phyloP scores from a whole-genome alignment of 371 early-diverging fungal genomes.

The Circinella umbellata region DNA sequence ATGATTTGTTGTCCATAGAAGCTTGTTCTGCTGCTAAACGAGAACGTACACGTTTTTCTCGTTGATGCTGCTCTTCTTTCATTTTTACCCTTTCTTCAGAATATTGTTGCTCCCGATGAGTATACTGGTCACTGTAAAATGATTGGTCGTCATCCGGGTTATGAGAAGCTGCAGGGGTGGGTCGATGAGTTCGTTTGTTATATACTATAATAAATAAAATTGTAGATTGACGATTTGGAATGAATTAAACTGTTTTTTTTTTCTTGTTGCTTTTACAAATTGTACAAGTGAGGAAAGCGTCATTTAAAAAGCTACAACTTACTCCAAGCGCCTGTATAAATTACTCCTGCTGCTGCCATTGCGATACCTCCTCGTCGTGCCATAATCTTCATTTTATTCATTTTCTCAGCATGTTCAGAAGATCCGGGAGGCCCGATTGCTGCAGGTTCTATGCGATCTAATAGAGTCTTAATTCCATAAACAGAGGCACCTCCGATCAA shows the following conservation, averaged over 20 bases:
- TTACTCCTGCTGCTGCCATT: slow-evolving; percentile 25
- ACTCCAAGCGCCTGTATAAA: slow-evolving; percentile 40
- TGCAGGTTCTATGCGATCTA: slow-evolving; percentile 42
- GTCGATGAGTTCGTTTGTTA: slow-evolving; percentile 34
- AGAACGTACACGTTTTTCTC: slow-evolving; percentile 18
- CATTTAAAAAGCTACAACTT: not conserved
- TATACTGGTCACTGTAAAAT: slow-evolving; percentile 48
- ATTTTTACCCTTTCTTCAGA: slow-evolving; percentile 21
- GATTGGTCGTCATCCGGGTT: slow-evolving; percentile 9
- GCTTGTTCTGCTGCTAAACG: slow-evolving; percentile 19
- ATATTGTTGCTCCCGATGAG: slow-evolving; percentile 34
- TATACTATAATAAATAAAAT: slow-evolving; percentile 26
- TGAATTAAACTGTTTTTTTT: not conserved
- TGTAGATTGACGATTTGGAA: not conserved
- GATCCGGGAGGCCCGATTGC: slow-evolving; percentile 49
- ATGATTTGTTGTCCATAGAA: slow-evolving; percentile 6
- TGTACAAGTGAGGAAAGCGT: too few species aligned
- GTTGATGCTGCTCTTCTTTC: slow-evolving; percentile 19
- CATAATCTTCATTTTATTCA: slow-evolving; percentile 27
- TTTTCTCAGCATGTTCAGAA: slow-evolving; percentile 30
- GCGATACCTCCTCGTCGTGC: slow-evolving; percentile 30
- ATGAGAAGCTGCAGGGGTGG: slow-evolving; percentile 30
- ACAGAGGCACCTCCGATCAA: slow-evolving; percentile 42
- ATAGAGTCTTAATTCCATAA: slow-evolving; percentile 40
- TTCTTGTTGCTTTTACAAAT: too few species aligned